These are phyloP conservation scores for Lunularia cruciata DNA, from an alignment of 225 moss, liverwort and hornwort genomes.

Conservation along the genomic window DNA sequence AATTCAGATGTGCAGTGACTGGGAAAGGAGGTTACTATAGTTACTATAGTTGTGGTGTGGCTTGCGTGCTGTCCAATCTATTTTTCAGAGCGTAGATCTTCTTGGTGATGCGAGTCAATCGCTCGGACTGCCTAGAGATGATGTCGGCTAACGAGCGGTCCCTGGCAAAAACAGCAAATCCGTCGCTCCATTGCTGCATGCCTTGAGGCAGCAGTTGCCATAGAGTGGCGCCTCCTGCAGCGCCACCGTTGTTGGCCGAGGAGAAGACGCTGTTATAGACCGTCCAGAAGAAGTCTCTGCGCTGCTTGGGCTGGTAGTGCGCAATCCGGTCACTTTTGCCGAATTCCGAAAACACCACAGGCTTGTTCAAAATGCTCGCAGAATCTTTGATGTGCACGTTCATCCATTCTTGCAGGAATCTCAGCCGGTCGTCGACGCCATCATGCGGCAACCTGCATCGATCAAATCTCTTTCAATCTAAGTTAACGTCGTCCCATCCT, in stretches of 20 bases:
- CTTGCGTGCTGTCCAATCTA: no score
- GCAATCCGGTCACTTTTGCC: slow-evolving; percentile 7
- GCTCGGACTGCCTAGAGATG: slow-evolving; percentile 23
- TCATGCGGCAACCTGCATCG: slow-evolving; percentile 13
- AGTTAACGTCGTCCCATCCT: no score
- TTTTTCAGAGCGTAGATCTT: slow-evolving; percentile 1
- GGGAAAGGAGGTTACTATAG: no score
- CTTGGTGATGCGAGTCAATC: not conserved
- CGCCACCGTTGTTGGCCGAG: slow-evolving; percentile 13
- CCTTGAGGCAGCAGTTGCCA: slow-evolving; percentile 22
- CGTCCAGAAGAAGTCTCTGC: slow-evolving; percentile 20
- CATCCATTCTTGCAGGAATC: slow-evolving; percentile 21
- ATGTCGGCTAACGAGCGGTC: slow-evolving; percentile 2
- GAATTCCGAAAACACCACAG: slow-evolving; percentile 24
- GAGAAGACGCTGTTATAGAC: slow-evolving; percentile 24
- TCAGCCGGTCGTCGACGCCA: not conserved
- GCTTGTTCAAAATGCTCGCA: slow-evolving; percentile 5
- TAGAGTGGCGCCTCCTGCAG: slow-evolving; percentile 13
- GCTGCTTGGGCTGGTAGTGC: slow-evolving; percentile 8
- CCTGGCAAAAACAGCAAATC: not conserved
- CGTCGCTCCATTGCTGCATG: slow-evolving; percentile 21
- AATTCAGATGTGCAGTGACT: no score
- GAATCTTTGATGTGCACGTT: slow-evolving; percentile 21
- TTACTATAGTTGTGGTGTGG: no score
- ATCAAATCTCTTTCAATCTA: no score